These are phyloP conservation scores for Umbellularia californica DNA, from an alignment of 164 flowering plant species.

Conservation along the genomic window DNA sequence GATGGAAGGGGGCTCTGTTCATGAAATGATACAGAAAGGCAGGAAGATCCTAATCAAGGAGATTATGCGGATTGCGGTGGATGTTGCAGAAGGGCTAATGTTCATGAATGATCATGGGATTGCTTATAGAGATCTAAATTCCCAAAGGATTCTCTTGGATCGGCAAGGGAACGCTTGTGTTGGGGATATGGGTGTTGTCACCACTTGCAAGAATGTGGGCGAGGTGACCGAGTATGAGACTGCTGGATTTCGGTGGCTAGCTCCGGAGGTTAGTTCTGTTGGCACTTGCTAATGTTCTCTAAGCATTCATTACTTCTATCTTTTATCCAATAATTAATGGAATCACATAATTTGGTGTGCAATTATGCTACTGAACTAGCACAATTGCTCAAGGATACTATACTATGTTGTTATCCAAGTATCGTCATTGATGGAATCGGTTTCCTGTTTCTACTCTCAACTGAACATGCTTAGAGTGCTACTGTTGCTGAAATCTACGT, in stretches of 20 bases:
- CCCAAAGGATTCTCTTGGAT: conserved; percentile 72
- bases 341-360: too few species aligned
- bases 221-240: conserved; percentile 93
- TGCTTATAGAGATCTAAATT: conserved; percentile 71
- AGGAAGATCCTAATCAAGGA: conserved; percentile 76
- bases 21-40: conserved; percentile 54
- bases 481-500: too few species aligned
- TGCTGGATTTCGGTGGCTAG: conserved; percentile 93
- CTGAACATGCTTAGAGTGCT: too few species aligned
- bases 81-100: conserved; percentile 84
- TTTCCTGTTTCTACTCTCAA: too few species aligned
- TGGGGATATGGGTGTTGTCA: conserved; percentile 83
- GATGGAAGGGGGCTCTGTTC: conserved; percentile 90
- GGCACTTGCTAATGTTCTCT: neutral
- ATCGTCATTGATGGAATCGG: too few species aligned
- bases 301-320: neutral
- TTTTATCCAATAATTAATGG: neutral
- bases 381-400: too few species aligned
- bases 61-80: conserved; percentile 60
- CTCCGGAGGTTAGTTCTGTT: conserved; percentile 82
- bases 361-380: too few species aligned
- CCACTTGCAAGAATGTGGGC: conserved; percentile 67
- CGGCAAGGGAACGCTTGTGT: conserved; percentile 83
- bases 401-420: too few species aligned
- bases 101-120: conserved; percentile 92